Evolutionary conservation across 2,329 filamentous ascomycete genomes (phyloP), one percentile per base, ranked within the genome.

Genomic region (Colletotrichum sp.): DNA sequence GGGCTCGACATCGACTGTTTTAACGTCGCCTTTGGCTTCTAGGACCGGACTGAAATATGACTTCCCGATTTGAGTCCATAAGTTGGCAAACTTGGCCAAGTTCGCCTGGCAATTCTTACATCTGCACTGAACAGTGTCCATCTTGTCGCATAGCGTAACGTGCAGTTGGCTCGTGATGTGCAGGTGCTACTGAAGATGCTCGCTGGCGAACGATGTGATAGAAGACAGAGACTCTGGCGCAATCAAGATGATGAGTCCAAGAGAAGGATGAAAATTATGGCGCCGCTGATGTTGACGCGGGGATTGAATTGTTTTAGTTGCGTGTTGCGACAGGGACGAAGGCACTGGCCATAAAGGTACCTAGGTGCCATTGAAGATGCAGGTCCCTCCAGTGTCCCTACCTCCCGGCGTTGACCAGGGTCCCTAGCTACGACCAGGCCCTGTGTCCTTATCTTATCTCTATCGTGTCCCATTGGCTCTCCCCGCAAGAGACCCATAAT

Each of bases 1-100:
- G 6, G 77, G 52, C 16, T 84, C 84, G 2, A 80, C 78, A 32
- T 75, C 69, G 21, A 69, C 44, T 18, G 84, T 69, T 4, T 79
- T 75, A 5, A 82, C 76, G 13, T 76, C 74, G 55, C 79, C 71
- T 4, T 79, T 78, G 5, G 80, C 55, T 26, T 80, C 75, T 7
- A 84, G 73, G 13, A 84, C 78, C 6, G 85, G 86, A n/a, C 83
- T 85, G 69, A 85, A 82, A 73, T 86, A 86, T 26, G 81, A 82
- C 63, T 85, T 85, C 57, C 84, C 85, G 36, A 88, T 82, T 76
- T 86, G 82, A 3, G 78, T 83, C 86, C 86, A 88, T 8, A 83
- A 57, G 52, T 88, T 87, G 71, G 79, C 49, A 63, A 85, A 82
- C 2, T 65, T 72, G 65, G 82, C 83, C n/a, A 86, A 71, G 8